Evolutionary conservation across 2,329 filamentous ascomycete genomes (phyloP).

Genomic region (Tolypocladium inflatum): DNA sequence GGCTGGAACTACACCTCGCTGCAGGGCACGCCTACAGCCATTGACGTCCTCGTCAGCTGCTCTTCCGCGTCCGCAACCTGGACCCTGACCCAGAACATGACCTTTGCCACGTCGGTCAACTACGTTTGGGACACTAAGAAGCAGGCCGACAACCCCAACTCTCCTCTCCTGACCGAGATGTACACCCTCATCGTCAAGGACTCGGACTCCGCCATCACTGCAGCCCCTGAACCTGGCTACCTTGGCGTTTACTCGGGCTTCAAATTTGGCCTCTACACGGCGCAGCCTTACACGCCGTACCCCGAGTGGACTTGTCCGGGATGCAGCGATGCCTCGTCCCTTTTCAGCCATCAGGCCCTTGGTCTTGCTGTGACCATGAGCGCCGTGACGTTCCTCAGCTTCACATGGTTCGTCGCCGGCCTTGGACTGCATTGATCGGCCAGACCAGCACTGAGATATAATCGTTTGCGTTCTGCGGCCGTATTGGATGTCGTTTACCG

Average conservation of each 20-base stretch:
- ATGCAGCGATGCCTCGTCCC: constrained; percentile 43
- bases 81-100: constrained; percentile 56
- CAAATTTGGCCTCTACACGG: constrained; percentile 48
- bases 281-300: constrained; percentile 40
- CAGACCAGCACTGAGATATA: not conserved
- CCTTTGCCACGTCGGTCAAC: constrained; percentile 37
- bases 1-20: constrained; percentile 59
- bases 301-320: constrained; percentile 45
- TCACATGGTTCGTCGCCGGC: constrained; percentile 55
- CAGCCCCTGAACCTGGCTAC: constrained; percentile 45
- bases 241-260: constrained; percentile 38
- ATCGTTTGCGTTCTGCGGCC: not conserved
- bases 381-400: constrained; percentile 46
- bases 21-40: constrained; percentile 45
- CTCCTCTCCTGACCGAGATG: constrained; percentile 40
- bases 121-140: constrained; percentile 51
- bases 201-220: constrained; percentile 39
- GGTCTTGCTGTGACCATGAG: constrained; percentile 45
- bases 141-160: constrained; percentile 32
- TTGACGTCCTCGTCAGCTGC: constrained; percentile 52
- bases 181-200: constrained; percentile 57
- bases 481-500: not conserved
- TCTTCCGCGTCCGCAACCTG: constrained; percentile 41
- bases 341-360: constrained; percentile 36
- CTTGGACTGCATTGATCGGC: constrained; percentile 25